Evolutionary conservation across 1,284 basidiomycete genomes (phyloP).

Genomic region (Pascua sp.): DNA sequence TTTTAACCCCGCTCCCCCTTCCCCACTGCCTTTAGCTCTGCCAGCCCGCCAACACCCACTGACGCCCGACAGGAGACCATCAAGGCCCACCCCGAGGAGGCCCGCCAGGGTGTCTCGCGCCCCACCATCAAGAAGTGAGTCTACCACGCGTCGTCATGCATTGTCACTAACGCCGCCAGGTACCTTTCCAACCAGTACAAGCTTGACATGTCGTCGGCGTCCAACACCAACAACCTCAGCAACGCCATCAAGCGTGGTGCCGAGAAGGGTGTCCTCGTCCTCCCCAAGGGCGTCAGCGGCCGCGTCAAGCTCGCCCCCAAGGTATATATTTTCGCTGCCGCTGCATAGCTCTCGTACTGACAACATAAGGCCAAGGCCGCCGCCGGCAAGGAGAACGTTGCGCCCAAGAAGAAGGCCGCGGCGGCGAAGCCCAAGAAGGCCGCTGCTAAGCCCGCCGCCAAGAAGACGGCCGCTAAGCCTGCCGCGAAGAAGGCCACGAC

Average conservation of each 20-base stretch:
- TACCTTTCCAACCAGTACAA: slow-evolving; percentile 74
- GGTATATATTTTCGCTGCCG: slow-evolving; percentile 7
- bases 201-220: slow-evolving; percentile 65
- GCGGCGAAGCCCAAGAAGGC: slow-evolving; percentile 40
- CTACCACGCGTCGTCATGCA: slow-evolving; percentile 10
- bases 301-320: slow-evolving; percentile 73
- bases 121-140: slow-evolving; percentile 86
- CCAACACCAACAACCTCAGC: slow-evolving; percentile 74
- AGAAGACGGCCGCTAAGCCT: slow-evolving; percentile 16
- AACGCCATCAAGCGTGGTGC: slow-evolving; percentile 75
- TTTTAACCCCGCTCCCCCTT: slow-evolving; percentile 9
- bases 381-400: slow-evolving; percentile 58
- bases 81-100: slow-evolving; percentile 66
- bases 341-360: not conserved
- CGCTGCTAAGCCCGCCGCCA: slow-evolving; percentile 16
- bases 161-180: slow-evolving; percentile 47
- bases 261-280: slow-evolving; percentile 71
- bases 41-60: not conserved
- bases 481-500: slow-evolving; percentile 30
- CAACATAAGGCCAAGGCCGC: slow-evolving; percentile 5
- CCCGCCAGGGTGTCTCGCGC: slow-evolving; percentile 79
- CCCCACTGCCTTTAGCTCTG: not conserved
- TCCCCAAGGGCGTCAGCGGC: slow-evolving; percentile 80
- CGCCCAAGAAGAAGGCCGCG: slow-evolving; percentile 30
- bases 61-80: slow-evolving; percentile 64